Evolutionary conservation across 352 stramenopile genomes (phyloP), one percentile per base, ranked within the genome.

Genomic region (Blastocystis sp.): DNA sequence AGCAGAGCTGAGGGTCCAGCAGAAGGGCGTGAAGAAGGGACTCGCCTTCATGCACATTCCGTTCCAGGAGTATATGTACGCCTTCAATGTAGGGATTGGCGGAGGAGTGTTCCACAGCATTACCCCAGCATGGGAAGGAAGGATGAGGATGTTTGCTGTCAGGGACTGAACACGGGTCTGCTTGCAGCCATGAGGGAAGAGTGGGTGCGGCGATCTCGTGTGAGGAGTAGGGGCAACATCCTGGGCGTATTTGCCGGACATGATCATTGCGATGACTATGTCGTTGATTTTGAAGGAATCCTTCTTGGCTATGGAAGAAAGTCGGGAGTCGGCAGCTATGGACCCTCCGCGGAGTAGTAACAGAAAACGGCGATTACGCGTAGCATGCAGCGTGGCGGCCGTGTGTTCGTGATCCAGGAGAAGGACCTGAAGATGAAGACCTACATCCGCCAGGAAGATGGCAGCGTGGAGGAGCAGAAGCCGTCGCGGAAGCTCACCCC

Each of bases 21-120:
- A 77, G 61, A 57, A 57, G 21, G 64, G n/a, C 1, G 59, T 68
- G 19, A 38, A 69, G 14, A 45, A 45, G 19, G 78, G 43, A 7
- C 63, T 88, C 28, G 78, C 78, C 3, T 88, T 88, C 45, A 64
- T 88, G 42, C 78, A 88, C 48, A 88, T 88, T 70, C 78, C 78
- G 57, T 61, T 57, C 19, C 78, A 88, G 57, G 78, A 88, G 34
- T 88, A 69, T 6, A 88, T 88, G 78, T 48, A 63, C 24, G 78
- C 59, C 17, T 88, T 45, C 28, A 88, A 63, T 10, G 78, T 76
- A 59, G 9, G 0, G 34, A 21, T 3, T 3, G 60, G 74, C 19
- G 60, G 2, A 28, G 28, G 42, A 38, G 28, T 84, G 24, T 69
- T 21, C 1, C 17, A 28, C 78, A 88, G 78, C 11, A 88, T 34